Conservation (phyloP, 805 yeast species). For the Saccharomyces mikatae region DNA sequence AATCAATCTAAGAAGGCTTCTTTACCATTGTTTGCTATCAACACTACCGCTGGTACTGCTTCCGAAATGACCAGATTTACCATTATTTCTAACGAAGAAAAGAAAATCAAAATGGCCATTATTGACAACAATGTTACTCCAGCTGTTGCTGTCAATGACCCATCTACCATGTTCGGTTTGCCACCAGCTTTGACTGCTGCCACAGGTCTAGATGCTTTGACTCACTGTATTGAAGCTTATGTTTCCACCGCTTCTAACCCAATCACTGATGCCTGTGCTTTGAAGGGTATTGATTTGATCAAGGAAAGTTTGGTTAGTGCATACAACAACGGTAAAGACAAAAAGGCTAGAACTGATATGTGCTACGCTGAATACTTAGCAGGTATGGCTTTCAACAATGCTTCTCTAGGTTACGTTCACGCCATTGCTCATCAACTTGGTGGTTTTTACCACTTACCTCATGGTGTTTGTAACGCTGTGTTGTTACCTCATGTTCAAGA, state of each 20-base stretch:
- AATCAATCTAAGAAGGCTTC: slow-evolving; percentile 26
- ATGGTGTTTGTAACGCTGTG: slow-evolving; percentile 39
- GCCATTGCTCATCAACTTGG: slow-evolving; percentile 36
- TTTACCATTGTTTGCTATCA: slow-evolving; percentile 35
- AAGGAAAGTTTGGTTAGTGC: slow-evolving; percentile 35
- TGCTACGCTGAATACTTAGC: slow-evolving; percentile 39
- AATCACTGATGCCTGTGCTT: slow-evolving; percentile 36
- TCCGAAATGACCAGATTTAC: slow-evolving; percentile 42
- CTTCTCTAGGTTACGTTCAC: slow-evolving; percentile 35
- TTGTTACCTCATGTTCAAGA: slow-evolving; percentile 36
- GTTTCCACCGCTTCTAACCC: slow-evolving; percentile 43
- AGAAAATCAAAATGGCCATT: slow-evolving; percentile 37
- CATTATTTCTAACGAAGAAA: slow-evolving; percentile 34
- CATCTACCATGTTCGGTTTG: slow-evolving; percentile 34
- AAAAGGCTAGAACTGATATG: slow-evolving; percentile 36
- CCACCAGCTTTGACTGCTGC: slow-evolving; percentile 36
- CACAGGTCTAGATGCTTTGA: slow-evolving; percentile 38
- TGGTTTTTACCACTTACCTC: slow-evolving; percentile 37
- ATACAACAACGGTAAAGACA: slow-evolving; percentile 34
- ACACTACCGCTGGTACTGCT: slow-evolving; percentile 42
- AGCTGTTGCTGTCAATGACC: slow-evolving; percentile 37
- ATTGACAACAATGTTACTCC: slow-evolving; percentile 38
- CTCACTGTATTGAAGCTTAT: slow-evolving; percentile 39
- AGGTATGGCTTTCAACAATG: slow-evolving; percentile 40
- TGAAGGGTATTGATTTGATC: slow-evolving; percentile 35